phyloP scores from a whole-genome alignment of 2,329 filamentous ascomycete genomes.

The Fusarium liriodendri region DNA sequence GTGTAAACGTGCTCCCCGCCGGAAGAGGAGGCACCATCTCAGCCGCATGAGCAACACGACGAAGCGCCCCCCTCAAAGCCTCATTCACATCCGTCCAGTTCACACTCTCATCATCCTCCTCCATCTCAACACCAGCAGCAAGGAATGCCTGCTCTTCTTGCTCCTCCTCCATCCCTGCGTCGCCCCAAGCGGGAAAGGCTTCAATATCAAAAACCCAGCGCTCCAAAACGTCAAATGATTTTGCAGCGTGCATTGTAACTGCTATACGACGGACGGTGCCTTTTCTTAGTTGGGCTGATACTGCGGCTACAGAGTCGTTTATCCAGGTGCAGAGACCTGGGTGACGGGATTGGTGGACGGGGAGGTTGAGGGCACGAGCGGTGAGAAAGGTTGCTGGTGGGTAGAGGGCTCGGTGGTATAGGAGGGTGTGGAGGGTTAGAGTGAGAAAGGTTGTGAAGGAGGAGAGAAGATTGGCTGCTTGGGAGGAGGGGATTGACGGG shows the following conservation, averaged over 20 bases:
- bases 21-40: slow-evolving; percentile 69
- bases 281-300: slow-evolving; percentile 75
- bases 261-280: slow-evolving; percentile 60
- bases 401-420: slow-evolving; percentile 86
- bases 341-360: slow-evolving; percentile 87
- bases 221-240: slow-evolving; percentile 61
- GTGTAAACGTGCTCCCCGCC: slow-evolving; percentile 75
- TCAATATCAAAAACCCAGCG: slow-evolving; percentile 71
- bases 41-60: slow-evolving; percentile 69
- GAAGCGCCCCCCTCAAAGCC: slow-evolving; percentile 75
- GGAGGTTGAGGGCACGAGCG: slow-evolving; percentile 83
- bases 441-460: slow-evolving; percentile 85
- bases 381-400: slow-evolving; percentile 81
- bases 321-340: slow-evolving; percentile 89
- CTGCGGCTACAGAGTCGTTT: slow-evolving; percentile 79
- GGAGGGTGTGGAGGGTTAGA: slow-evolving; percentile 85
- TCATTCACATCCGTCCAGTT: slow-evolving; percentile 75
- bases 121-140: slow-evolving; percentile 27
- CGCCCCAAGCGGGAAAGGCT: slow-evolving; percentile 57
- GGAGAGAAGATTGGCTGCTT: slow-evolving; percentile 64
- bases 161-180: not conserved
- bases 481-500: slow-evolving; percentile 46
- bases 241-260: slow-evolving; percentile 58
- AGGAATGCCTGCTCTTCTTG: slow-evolving; percentile 39
- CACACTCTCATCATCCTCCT: slow-evolving; percentile 45